phyloP scores from a whole-genome alignment of 148 eudicot genomes.

The Persicaria maculosa region DNA sequence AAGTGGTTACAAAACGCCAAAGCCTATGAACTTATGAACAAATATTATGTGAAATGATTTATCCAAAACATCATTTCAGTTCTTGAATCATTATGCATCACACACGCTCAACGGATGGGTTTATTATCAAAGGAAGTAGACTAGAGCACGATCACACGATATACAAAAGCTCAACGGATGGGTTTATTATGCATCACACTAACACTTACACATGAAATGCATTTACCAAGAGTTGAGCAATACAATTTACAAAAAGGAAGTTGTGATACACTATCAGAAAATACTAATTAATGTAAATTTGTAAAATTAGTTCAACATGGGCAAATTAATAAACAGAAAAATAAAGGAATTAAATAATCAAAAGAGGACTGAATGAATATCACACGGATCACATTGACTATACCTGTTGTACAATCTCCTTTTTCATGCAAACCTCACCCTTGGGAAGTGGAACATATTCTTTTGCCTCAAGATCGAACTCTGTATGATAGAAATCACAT shows the following conservation, averaged over 20 bases:
- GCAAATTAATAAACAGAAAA: not conserved
- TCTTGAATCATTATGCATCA: no score
- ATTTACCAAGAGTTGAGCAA: not conserved
- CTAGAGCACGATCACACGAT: no score
- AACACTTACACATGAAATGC: not conserved
- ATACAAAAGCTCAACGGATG: no score
- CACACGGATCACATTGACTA: constrained; percentile 6
- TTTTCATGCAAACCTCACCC: constrained; percentile 98
- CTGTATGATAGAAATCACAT: constrained; percentile 45
- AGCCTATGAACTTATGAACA: no score
- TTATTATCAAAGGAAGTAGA: no score
- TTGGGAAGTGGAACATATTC: constrained; percentile 99
- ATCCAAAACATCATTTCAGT: no score
- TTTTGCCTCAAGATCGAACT: constrained; percentile 98
- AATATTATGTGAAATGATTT: no score
- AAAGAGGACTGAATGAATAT: not conserved
- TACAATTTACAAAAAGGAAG: not conserved
- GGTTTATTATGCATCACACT: not conserved
- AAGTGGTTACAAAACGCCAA: no score
- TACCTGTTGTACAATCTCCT: constrained; percentile 93
- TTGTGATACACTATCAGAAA: not conserved
- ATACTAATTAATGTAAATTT: not conserved
- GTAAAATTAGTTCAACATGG: not conserved
- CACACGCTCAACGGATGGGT: no score
- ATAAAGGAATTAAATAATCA: not conserved